A percentile compares a stretch with the other conserved stretches of the same genome.
These are phyloP conservation scores for Corymbia calophylla DNA, from an alignment of 441 rosid genomes.

Conservation along the genomic window DNA sequence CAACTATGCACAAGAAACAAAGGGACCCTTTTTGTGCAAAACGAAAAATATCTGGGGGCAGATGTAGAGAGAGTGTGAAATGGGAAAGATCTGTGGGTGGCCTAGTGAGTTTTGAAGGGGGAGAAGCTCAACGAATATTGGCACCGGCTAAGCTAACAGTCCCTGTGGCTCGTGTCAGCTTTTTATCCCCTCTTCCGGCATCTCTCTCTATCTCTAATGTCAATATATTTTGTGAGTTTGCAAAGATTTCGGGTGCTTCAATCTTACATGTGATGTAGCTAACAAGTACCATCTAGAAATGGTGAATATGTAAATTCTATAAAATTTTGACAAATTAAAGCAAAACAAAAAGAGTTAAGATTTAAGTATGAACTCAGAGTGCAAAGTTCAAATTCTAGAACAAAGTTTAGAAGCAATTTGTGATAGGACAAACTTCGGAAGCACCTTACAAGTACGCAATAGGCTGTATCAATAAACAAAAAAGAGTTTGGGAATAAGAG, in stretches of 20 bases:
- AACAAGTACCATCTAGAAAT: no score
- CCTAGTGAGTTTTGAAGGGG: conserved; percentile 11
- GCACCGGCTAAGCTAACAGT: conserved; percentile 54
- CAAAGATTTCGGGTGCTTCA: neutral
- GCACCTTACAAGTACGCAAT: no score
- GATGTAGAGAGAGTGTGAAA: neutral
- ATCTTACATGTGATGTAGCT: neutral
- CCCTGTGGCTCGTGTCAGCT: conserved; percentile 21
- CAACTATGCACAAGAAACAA: neutral
- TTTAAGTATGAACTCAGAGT: no score
- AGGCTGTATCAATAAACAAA: no score
- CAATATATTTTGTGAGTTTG: neutral
- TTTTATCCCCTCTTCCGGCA: neutral
- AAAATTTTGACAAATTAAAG: no score
- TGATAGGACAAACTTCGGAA: no score
- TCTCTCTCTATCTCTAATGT: neutral
- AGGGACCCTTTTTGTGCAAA: neutral
- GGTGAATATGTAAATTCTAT: no score
- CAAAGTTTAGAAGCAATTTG: no score
- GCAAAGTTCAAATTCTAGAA: no score
- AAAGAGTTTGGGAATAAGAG: no score
- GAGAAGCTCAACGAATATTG: conserved; percentile 31
- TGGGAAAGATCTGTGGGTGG: neutral
- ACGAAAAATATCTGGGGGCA: neutral
- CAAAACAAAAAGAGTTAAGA: no score